phyloP scores from a whole-genome alignment of 306 rosid species.

The Sicyos baderoa region DNA sequence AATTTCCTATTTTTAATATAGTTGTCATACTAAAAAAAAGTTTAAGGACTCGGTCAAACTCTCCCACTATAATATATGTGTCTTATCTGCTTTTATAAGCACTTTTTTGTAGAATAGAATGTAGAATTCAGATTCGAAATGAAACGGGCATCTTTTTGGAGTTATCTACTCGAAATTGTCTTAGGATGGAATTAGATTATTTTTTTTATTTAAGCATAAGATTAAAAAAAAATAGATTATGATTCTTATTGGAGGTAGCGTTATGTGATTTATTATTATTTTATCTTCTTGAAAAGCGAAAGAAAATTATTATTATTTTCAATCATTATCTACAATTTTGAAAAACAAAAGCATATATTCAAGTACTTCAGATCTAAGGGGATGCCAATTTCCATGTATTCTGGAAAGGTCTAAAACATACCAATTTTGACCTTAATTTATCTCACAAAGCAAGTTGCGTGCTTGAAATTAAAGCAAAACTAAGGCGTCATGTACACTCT shows the following conservation, averaged over 20 bases:
- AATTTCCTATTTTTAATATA: no score
- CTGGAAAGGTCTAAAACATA: neutral
- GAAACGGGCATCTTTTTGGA: neutral
- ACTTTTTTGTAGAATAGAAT: neutral
- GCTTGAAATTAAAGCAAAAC: constrained; percentile 2
- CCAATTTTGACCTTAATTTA: neutral
- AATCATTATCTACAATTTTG: neutral
- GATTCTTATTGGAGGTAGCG: neutral
- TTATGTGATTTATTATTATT: neutral
- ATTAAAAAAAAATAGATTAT: neutral
- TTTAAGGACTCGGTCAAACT: no score
- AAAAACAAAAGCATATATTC: neutral
- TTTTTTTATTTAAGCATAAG: neutral
- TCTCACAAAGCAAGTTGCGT: neutral
- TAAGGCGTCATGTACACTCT: neutral
- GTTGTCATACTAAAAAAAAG: no score
- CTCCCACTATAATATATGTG: no score
- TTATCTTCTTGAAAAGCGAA: neutral
- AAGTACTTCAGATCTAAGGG: neutral
- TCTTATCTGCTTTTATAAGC: neutral
- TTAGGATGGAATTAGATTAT: neutral
- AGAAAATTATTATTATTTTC: neutral
- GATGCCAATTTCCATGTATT: neutral
- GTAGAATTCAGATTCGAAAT: neutral
- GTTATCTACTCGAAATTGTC: neutral